Base-by-base conservation (phyloP, 1,139 yeast genomes). In the Pichia sp. region DNA sequence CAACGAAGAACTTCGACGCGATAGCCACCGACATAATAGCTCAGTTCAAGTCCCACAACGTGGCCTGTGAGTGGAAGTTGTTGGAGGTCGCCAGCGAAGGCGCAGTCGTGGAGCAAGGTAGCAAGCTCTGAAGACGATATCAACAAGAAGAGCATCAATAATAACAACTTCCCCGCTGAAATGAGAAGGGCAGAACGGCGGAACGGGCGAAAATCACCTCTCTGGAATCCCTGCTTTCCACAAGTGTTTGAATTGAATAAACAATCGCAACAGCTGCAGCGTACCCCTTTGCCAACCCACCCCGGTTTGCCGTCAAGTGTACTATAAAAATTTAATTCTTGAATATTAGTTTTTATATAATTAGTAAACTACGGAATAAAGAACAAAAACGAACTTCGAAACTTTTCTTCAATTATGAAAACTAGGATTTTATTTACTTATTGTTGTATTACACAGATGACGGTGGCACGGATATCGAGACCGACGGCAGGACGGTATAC, bases 31-130 rank as follows among this genome's bases (percentile, higher is more conserved):
- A 82, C 54, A 90, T 93, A 61, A 78, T 90, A 55, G 73, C 74
- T 50, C 79, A 90, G 54, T 92, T 93, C 70, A 72, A 77, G 54
- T 74, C 80, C 62, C 85, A 87, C 62, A 76, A 79, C 45, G 88
- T 93, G 57, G 71, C 76, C 45, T 90, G 97, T 69, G 73, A 78
- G 50, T 90, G 96, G 95, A 84, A 87, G 67, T 72, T 93, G 54
- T 78, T 93, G 52, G 93, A 87, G 58, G 84, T 90, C 53, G 98
- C 98, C 1, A 77, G 83, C 64, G 95, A 87, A 30, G 99, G 99
- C 55, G 96, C 97, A 16, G 71, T 67, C 19, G 76, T 77, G 32
- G 70, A 67, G 46, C 65, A 64, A 36, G 57, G 58, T 23, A 63
- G 67, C 43, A 65, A 64, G 49, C 45, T 65, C 34, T 64, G 57